phyloP scores from a whole-genome alignment of 352 stramenopile genomes.

The Pythium grandisporangium region DNA sequence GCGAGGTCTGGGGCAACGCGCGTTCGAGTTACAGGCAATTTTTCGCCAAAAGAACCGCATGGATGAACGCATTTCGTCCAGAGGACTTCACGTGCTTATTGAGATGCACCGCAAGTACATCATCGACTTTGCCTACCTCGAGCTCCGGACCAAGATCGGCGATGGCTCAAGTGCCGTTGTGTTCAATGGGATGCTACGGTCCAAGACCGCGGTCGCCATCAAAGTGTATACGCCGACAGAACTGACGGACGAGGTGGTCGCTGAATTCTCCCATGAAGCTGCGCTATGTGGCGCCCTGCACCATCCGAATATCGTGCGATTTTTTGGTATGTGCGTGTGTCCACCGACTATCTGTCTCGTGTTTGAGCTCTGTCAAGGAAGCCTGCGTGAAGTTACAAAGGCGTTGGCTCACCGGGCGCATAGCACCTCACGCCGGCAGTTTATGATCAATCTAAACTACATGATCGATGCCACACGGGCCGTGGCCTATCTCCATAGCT shows the following conservation, averaged over 20 bases:
- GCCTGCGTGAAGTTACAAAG: neutral
- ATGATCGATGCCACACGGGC: neutral
- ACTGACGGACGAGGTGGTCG: neutral
- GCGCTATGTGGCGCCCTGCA: neutral
- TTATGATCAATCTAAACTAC: neutral
- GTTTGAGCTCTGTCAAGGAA: neutral
- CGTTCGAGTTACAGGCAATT: neutral
- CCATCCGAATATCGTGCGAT: neutral
- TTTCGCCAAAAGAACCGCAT: conserved; percentile 4
- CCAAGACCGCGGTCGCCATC: neutral
- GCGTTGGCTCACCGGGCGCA: too few species aligned
- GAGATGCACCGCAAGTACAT: conserved; percentile 62
- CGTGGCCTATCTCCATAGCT: neutral
- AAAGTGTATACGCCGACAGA: neutral
- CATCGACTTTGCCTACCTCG: conserved; percentile 52
- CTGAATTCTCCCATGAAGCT: neutral
- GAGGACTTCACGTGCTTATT: conserved; percentile 55
- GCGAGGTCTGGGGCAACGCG: neutral
- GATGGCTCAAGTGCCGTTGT: neutral
- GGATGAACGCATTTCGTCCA: conserved; percentile 41
- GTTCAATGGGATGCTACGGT: neutral
- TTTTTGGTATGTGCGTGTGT: neutral
- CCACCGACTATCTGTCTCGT: neutral
- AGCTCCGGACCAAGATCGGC: conserved; percentile 7
- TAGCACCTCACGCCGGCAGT: neutral